These are phyloP conservation scores for Daldinia sp. DNA, from an alignment of 2,329 filamentous ascomycete genomes.

Conservation along the genomic window DNA sequence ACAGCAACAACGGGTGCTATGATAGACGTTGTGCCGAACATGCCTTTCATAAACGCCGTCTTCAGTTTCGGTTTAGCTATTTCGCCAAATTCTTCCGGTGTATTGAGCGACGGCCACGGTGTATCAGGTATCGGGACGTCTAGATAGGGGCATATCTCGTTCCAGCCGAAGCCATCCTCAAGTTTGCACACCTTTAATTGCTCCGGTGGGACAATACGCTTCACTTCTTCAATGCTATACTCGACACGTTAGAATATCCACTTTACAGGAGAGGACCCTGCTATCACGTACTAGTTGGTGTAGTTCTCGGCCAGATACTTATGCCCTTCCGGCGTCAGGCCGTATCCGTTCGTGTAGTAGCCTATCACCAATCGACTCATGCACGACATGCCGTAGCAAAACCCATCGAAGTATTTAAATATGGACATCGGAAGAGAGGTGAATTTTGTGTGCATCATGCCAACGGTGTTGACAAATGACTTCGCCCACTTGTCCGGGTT, in stretches of 20 bases:
- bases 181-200: constrained; percentile 42
- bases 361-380: constrained; percentile 4
- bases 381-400: constrained; percentile 5
- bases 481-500: constrained; percentile 48
- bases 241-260: background rate
- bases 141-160: constrained; percentile 42
- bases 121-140: constrained; percentile 38
- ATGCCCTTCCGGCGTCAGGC: constrained; percentile 30
- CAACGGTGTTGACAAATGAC: constrained; percentile 45
- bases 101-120: constrained; percentile 40
- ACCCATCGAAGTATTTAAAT: constrained; percentile 41
- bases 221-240: constrained; percentile 43
- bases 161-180: constrained; percentile 44
- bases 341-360: constrained; percentile 36
- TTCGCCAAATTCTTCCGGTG: constrained; percentile 39
- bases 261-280: background rate
- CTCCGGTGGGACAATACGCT: constrained; percentile 40
- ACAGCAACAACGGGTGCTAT: constrained; percentile 29
- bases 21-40: constrained; percentile 33
- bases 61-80: constrained; percentile 37
- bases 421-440: constrained; percentile 40
- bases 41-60: constrained; percentile 43
- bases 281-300: constrained; percentile 38
- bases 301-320: constrained; percentile 38
- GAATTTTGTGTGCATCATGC: constrained; percentile 4